A percentile compares a stretch with the other conserved stretches of the same genome.
Conservation (phyloP, 306 rosid species). For the Hippophae rhamnoides region DNA sequence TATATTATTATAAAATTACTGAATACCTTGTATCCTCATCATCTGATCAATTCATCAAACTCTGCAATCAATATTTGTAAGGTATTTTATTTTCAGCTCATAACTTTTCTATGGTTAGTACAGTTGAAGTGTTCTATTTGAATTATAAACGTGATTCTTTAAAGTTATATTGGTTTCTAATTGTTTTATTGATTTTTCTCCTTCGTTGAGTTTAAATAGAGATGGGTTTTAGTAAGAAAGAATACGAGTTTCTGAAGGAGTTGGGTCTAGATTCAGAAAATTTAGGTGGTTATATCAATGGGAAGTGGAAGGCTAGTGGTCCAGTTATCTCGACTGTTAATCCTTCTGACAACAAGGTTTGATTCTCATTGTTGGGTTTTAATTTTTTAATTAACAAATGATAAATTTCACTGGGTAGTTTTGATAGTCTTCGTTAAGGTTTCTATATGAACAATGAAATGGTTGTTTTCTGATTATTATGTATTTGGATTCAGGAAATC, state of each 20-base stretch:
- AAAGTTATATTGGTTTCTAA: no score
- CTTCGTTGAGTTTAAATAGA: not conserved
- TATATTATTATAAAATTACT: not conserved
- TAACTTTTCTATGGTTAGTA: no score
- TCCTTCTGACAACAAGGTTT: slow-evolving; percentile 73
- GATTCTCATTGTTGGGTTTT: not conserved
- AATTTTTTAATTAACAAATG: not conserved
- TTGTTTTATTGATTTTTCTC: no score
- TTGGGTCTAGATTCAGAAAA: slow-evolving; percentile 55
- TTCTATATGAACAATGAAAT: not conserved
- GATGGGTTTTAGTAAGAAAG: slow-evolving; percentile 51
- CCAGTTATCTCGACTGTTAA: slow-evolving; percentile 20
- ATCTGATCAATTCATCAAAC: no score
- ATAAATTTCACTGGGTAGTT: not conserved
- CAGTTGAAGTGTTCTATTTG: no score
- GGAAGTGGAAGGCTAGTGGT: slow-evolving; percentile 42
- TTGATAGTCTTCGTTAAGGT: not conserved
- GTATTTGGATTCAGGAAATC: slow-evolving; percentile 46
- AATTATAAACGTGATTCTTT: no score
- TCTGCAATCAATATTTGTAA: no score
- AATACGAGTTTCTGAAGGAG: slow-evolving; percentile 48
- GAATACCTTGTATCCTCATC: no score
- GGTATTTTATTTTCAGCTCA: no score
- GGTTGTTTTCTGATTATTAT: slow-evolving; percentile 6
- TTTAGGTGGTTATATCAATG: slow-evolving; percentile 57